These are phyloP conservation scores for Trifolium dubium DNA, from an alignment of 306 rosid species.

Conservation along the genomic window DNA sequence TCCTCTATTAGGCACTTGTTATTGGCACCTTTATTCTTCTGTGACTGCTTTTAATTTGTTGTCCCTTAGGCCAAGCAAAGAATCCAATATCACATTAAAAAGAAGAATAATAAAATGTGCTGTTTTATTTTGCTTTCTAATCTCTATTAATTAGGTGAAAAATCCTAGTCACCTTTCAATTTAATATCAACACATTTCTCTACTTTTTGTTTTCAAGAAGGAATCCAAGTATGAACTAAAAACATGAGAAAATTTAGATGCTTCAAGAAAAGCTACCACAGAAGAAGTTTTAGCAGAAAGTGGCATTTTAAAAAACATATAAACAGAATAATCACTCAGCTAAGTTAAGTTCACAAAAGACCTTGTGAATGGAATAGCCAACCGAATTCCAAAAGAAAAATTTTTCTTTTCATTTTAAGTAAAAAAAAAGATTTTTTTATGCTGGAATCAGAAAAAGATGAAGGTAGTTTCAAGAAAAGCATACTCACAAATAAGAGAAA, in stretches of 20 bases:
- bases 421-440: background rate
- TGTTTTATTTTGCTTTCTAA: conserved; percentile 23
- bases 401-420: background rate
- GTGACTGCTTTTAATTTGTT: conserved; percentile 2
- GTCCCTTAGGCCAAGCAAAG: conserved; percentile 46
- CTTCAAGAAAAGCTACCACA: conserved; percentile 12
- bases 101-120: conserved; percentile 13
- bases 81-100: conserved; percentile 33
- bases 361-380: conserved; percentile 38
- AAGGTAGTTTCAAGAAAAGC: conserved; percentile 29
- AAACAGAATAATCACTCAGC: conserved; percentile 26
- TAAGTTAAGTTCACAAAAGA: conserved; percentile 28
- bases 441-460: conserved; percentile 6
- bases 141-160: background rate
- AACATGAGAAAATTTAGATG: background rate
- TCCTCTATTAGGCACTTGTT: background rate
- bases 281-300: conserved; percentile 9
- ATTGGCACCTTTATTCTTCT: conserved; percentile 35
- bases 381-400: conserved; percentile 33
- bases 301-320: conserved; percentile 4
- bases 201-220: conserved; percentile 7
- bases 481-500: background rate
- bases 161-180: conserved; percentile 11
- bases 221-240: conserved; percentile 16
- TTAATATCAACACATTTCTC: conserved; percentile 20